Conservation (phyloP, 176 grass and related monocot species). For the Aegilops bicornis region DNA sequence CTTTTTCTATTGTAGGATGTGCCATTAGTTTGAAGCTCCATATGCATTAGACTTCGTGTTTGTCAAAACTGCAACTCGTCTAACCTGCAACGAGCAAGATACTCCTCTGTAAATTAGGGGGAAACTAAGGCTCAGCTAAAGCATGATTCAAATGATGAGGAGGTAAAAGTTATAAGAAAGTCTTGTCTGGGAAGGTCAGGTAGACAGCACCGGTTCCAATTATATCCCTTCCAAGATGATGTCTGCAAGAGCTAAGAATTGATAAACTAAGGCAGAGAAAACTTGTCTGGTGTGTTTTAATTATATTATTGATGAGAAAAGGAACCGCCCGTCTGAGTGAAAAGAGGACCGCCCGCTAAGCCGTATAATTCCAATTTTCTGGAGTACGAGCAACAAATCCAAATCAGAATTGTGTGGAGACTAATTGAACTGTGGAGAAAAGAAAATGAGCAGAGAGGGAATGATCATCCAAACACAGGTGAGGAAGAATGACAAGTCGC, state of each 20-base stretch:
- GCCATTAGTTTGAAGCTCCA: background rate
- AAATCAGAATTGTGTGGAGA: background rate
- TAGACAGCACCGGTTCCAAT: background rate
- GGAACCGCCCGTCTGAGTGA: background rate
- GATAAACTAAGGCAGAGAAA: background rate
- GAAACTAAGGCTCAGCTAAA: background rate
- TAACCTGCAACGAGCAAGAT: background rate
- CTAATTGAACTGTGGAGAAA: background rate
- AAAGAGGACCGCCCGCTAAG: background rate
- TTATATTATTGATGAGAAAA: background rate
- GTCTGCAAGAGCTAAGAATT: background rate
- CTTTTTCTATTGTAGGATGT: background rate
- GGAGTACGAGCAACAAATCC: background rate
- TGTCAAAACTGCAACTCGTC: background rate
- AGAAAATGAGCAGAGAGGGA: background rate
- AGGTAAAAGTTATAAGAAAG: background rate
- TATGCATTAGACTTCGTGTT: background rate
- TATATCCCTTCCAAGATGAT: background rate
- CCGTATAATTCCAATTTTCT: background rate
- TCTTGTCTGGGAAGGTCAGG: background rate
- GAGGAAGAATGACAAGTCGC: background rate
- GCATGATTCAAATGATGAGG: background rate
- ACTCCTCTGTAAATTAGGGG: background rate
- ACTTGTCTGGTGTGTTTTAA: background rate
- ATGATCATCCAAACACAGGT: conserved; percentile 5